These are phyloP conservation scores for Lolium multiflorum DNA, from an alignment of 176 grass and related monocot genomes.

Conservation along the genomic window DNA sequence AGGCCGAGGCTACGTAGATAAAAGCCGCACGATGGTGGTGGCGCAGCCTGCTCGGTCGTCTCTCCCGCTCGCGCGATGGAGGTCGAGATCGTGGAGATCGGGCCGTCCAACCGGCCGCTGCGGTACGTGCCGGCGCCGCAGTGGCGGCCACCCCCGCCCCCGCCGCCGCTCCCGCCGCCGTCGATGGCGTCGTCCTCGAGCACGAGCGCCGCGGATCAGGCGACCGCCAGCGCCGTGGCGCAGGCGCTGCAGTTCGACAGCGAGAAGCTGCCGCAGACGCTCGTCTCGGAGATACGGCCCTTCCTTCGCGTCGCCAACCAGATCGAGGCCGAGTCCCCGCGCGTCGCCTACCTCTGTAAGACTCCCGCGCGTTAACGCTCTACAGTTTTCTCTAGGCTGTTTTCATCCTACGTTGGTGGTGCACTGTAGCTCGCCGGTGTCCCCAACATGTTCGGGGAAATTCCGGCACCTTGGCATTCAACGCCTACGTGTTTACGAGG, in stretches of 20 bases:
- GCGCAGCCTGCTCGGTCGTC: not conserved
- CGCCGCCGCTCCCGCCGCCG: conserved; percentile 30
- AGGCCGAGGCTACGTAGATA: not conserved
- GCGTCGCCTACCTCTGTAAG: conserved; percentile 95
- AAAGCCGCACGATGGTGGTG: conserved; percentile 47
- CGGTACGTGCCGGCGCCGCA: conserved; percentile 41
- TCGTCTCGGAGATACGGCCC: conserved; percentile 68
- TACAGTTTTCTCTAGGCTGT: not conserved
- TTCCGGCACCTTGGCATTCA: not conserved
- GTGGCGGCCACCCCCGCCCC: conserved; percentile 29
- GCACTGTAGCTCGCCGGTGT: not conserved
- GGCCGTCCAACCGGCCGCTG: conserved; percentile 47
- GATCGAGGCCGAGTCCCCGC: conserved; percentile 79
- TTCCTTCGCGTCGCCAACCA: conserved; percentile 92
- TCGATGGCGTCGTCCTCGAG: not conserved
- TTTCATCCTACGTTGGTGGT: not conserved
- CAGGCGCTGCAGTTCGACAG: conserved; percentile 69
- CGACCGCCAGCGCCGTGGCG: not conserved
- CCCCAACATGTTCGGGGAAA: conserved; percentile 44
- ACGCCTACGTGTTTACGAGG: not conserved
- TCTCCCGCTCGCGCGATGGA: conserved; percentile 30
- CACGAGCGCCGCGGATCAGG: not conserved
- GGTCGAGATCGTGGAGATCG: conserved; percentile 72
- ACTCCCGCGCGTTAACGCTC: not conserved
- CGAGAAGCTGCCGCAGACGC: conserved; percentile 83